These are phyloP conservation scores for Penicillium taxi DNA, from an alignment of 495 filamentous ascomycete species.

Conservation along the genomic window DNA sequence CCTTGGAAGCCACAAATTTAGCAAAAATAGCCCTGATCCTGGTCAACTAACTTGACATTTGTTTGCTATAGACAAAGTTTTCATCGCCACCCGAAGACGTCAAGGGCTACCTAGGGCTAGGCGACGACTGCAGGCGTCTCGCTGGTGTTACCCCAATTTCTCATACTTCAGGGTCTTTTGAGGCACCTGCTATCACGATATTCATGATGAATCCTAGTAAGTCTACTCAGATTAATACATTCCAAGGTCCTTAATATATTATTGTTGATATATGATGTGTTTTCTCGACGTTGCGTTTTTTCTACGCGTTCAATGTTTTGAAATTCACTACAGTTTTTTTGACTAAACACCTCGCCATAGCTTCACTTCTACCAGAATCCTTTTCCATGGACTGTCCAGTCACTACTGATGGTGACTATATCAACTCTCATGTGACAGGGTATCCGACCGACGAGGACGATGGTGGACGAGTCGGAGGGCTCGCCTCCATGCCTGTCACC, in stretches of 20 bases:
- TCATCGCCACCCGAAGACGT: constrained; percentile 8
- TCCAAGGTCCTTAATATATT: too few relatives aligned
- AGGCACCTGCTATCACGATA: constrained; percentile 15
- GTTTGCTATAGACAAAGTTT: constrained; percentile 10
- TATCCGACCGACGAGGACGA: constrained; percentile 39
- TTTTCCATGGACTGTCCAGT: constrained; percentile 34
- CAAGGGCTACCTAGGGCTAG: constrained; percentile 14
- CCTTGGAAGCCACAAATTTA: too few relatives aligned
- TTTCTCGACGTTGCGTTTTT: not conserved
- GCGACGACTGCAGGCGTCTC: constrained; percentile 12
- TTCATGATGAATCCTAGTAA: constrained; percentile 25
- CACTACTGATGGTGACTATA: constrained; percentile 37
- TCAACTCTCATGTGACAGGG: constrained; percentile 28
- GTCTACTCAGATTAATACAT: too few relatives aligned
- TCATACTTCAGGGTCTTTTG: constrained; percentile 19
- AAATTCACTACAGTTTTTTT: constrained; percentile 3
- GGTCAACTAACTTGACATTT: constrained; percentile 15
- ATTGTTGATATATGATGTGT: too few relatives aligned
- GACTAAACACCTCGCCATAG: constrained; percentile 17
- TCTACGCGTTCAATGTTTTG: constrained; percentile 3
- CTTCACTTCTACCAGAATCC: constrained; percentile 30
- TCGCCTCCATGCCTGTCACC: constrained; percentile 38
- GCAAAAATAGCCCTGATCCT: not conserved
- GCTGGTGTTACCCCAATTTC: constrained; percentile 14
- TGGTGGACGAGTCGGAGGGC: constrained; percentile 34